Percentiles rank a stretch among this genome's conserved stretches.
These are phyloP conservation scores for Lachnellula subtilissima DNA, from an alignment of 2,329 filamentous ascomycete genomes.

Conservation along the genomic window DNA sequence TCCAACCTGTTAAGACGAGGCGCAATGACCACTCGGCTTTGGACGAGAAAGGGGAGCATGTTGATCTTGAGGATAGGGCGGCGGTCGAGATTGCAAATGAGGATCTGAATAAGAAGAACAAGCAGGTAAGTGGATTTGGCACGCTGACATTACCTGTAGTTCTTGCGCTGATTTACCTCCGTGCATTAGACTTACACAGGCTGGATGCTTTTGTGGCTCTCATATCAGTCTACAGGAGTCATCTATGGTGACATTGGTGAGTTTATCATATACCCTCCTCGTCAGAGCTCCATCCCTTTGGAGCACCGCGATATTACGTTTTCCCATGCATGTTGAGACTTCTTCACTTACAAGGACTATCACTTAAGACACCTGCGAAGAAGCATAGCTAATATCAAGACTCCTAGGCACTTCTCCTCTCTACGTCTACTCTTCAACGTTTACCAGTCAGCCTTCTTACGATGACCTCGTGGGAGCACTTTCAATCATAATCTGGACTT, in stretches of 20 bases:
- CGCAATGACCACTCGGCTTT: constrained; percentile 8
- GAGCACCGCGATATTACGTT: background rate
- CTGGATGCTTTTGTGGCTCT: constrained; percentile 40
- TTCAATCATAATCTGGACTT: constrained; percentile 64
- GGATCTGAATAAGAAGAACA: constrained; percentile 28
- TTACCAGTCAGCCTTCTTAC: constrained; percentile 49
- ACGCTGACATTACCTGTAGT: background rate
- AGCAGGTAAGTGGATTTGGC: constrained; percentile 21
- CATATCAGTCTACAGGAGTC: constrained; percentile 61
- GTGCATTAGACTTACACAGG: constrained; percentile 19
- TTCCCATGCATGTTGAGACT: background rate
- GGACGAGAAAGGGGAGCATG: constrained; percentile 15
- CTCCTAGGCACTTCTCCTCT: constrained; percentile 48
- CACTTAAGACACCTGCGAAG: too few species aligned
- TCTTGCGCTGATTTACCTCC: background rate
- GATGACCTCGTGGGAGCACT: constrained; percentile 59
- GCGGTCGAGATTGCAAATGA: constrained; percentile 21
- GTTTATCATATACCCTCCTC: background rate
- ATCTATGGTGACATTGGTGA: constrained; percentile 65
- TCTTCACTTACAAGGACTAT: too few species aligned
- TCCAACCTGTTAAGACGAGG: constrained; percentile 16
- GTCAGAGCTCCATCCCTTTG: background rate
- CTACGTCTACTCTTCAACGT: constrained; percentile 67
- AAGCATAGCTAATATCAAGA: background rate
- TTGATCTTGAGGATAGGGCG: constrained; percentile 23